Base-by-base conservation (phyloP, 2,329 filamentous ascomycete species). In the Epicoccum sorghinum region DNA sequence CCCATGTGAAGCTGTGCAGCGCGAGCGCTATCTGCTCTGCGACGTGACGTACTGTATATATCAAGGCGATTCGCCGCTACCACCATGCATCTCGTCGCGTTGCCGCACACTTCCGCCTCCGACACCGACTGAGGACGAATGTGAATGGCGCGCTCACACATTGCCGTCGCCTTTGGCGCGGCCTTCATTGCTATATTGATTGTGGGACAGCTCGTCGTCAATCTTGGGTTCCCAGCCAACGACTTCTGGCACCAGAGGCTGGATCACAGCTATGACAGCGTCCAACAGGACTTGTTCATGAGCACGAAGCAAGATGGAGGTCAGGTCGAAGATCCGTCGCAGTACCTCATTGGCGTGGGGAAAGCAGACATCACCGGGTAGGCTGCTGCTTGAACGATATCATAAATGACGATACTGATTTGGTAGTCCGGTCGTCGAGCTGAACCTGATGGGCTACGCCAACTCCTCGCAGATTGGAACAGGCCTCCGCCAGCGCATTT, bases 391-490 rank as follows among this genome's bases (percentile, higher is more conserved):
- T 23, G 18, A 10, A 10, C 18, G 22, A 18, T 18, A 18, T 13
- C n/a, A 8, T 18, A 4, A 33, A 39, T 14, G 7, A 25, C 35
- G 29, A 1, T 5, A 9, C 36, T 55, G 22, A 55, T 10, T 7
- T 7, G 3, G 13, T 51, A 86, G 90, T 2, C 91, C 92, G 0
- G 91, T 96, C 10, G 92, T 96, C 22, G 91, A 97, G 74, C 84
- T 97, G 69, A 92, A 91, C 66, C 83, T 97, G 71, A 95, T 93
- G 82, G 93, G 93, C 57, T 97, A 97, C 78, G 93, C 93, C 29
- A 89, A 93, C 73, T 80, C 88, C n/a, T 84, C 84, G 37, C 93
- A 98, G 77, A 78, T 89, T 27, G 93, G 93, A 40, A 87, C 87
- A 2, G 93, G 93, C 22, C 79, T 98, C 45, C 87, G 93, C 43